Evolutionary conservation across 306 rosid species (phyloP).

Genomic region (Cucurbita pepo): DNA sequence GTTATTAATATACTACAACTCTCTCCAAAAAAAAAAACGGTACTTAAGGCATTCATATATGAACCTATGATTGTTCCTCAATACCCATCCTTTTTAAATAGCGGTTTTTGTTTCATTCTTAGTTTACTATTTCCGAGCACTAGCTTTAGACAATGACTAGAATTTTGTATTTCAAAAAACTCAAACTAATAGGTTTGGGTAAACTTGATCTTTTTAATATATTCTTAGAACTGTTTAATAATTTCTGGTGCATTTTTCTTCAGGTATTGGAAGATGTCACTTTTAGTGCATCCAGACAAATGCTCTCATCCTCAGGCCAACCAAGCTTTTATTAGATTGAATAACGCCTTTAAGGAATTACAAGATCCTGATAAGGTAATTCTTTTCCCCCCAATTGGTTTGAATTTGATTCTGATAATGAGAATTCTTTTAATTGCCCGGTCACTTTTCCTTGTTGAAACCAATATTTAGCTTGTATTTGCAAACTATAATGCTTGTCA

Average conservation of each 20-base stretch:
- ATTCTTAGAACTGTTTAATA: neutral
- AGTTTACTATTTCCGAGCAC: neutral
- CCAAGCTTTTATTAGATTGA: conserved; percentile 78
- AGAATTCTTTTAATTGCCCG: neutral
- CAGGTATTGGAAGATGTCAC: conserved; percentile 93
- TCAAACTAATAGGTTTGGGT: neutral
- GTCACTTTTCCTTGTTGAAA: neutral
- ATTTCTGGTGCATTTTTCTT: neutral
- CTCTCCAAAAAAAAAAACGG: neutral
- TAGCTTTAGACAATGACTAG: neutral
- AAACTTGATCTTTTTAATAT: neutral
- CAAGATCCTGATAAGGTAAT: conserved; percentile 40
- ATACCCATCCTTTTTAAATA: neutral
- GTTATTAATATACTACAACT: neutral
- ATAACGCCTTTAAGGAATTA: conserved; percentile 79
- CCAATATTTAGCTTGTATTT: neutral
- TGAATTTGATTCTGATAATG: neutral
- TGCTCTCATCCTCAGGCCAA: conserved; percentile 93
- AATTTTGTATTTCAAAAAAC: neutral
- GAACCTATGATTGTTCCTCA: neutral
- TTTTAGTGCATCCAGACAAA: conserved; percentile 98
- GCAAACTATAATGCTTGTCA: neutral
- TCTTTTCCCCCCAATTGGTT: neutral
- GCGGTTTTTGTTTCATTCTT: neutral
- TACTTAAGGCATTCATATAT: neutral